Conservation (phyloP, 495 filamentous ascomycete species). For the Neurospora sp. region DNA sequence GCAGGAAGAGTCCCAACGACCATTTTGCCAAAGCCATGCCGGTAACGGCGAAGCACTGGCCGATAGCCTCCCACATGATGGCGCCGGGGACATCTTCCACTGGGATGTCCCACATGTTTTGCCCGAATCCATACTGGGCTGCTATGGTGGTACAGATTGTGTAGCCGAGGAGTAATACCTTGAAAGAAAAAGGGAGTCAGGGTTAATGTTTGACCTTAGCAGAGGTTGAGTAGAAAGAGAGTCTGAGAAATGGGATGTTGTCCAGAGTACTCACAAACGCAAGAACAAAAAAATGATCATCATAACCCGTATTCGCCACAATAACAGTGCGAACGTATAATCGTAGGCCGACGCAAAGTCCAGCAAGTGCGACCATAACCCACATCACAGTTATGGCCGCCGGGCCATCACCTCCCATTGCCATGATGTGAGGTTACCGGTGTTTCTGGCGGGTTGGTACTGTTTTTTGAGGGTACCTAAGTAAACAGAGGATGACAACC, state of each 20-base stretch:
- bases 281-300: background rate
- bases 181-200: background rate
- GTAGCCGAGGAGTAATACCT: conserved; percentile 8
- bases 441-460: background rate
- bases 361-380: background rate
- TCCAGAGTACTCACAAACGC: background rate
- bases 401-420: background rate
- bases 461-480: background rate
- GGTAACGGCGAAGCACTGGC: conserved; percentile 28
- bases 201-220: background rate
- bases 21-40: conserved; percentile 31
- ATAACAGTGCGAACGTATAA: background rate
- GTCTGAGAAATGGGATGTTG: background rate
- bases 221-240: background rate
- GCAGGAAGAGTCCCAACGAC: conserved; percentile 31
- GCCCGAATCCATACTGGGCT: conserved; percentile 24
- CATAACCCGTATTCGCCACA: background rate
- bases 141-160: conserved; percentile 3
- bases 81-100: conserved; percentile 19
- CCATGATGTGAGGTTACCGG: background rate
- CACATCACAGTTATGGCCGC: background rate
- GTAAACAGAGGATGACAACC: background rate
- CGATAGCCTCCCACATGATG: conserved; percentile 28
- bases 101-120: conserved; percentile 12
- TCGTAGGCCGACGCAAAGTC: background rate